Conservation (phyloP, 345 rosid species). For the Cardiospermum halicacabum region DNA sequence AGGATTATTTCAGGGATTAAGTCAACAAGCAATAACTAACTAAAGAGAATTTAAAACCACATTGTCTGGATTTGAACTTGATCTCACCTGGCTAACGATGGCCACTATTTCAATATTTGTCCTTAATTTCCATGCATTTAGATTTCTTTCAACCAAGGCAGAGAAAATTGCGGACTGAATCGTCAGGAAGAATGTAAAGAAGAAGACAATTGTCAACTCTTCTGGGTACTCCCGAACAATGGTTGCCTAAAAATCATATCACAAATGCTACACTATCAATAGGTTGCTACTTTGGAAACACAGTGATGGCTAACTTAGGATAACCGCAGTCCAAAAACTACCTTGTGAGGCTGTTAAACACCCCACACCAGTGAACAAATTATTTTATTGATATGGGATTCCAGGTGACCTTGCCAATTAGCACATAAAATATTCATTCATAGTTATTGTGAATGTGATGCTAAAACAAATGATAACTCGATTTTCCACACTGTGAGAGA, state of each 20-base stretch:
- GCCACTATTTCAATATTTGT: conserved; percentile 25
- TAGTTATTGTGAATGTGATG: not conserved
- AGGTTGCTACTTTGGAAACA: too few species aligned
- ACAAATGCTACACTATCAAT: not conserved
- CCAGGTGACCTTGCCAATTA: too few species aligned
- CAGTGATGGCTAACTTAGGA: too few species aligned
- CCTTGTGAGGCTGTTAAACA: too few species aligned
- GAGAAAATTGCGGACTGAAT: conserved; percentile 20
- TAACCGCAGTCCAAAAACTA: too few species aligned
- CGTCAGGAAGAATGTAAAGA: conserved; percentile 13
- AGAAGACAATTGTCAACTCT: conserved; percentile 4
- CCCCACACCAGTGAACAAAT: too few species aligned
- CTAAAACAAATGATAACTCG: not conserved
- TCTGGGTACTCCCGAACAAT: conserved; percentile 11
- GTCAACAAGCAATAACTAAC: too few species aligned
- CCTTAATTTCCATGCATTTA: conserved; percentile 31
- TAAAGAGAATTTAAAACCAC: too few species aligned
- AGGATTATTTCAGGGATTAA: too few species aligned
- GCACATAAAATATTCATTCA: conserved; percentile 4
- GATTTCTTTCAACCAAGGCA: conserved; percentile 22
- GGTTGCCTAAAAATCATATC: conserved; percentile 10
- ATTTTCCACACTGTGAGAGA: not conserved
- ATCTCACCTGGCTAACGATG: conserved; percentile 33
- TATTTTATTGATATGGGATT: too few species aligned
- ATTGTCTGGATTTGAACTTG: not conserved